These are phyloP conservation scores for Malus asiatica DNA, from an alignment of 306 rosid species.

Conservation along the genomic window DNA sequence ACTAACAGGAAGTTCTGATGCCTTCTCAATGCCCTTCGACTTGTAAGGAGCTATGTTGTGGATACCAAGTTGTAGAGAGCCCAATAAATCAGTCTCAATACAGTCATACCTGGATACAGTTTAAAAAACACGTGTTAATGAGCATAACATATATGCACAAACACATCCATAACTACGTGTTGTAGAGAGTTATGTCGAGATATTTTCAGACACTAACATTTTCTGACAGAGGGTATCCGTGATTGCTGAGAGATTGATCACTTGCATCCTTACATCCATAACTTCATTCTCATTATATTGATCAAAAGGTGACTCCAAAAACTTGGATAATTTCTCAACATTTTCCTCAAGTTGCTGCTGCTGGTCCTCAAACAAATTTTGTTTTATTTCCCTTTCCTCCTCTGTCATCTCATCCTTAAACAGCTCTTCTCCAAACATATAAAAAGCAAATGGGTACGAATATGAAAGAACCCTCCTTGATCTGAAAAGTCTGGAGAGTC, in stretches of 20 bases:
- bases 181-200: neutral
- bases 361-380: conserved; percentile 93
- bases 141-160: neutral
- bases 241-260: conserved; percentile 53
- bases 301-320: conserved; percentile 75
- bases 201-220: conserved; percentile 46
- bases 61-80: conserved; percentile 49
- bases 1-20: conserved; percentile 58
- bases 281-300: conserved; percentile 48
- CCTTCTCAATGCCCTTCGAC: conserved; percentile 91
- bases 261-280: conserved; percentile 63
- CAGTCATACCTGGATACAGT: conserved; percentile 74
- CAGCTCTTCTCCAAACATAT: conserved; percentile 93
- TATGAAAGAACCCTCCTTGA: conserved; percentile 94
- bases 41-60: conserved; percentile 85
- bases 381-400: conserved; percentile 64
- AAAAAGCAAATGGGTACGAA: conserved; percentile 94
- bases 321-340: conserved; percentile 82
- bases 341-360: conserved; percentile 95
- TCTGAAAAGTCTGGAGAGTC: conserved; percentile 77
- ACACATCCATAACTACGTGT: neutral
- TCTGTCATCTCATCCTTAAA: conserved; percentile 72
- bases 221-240: conserved; percentile 67
- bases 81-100: conserved; percentile 86
- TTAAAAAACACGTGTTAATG: neutral